Base-by-base conservation (phyloP, 495 filamentous ascomycete genomes). In the Gamarada debralockiae region DNA sequence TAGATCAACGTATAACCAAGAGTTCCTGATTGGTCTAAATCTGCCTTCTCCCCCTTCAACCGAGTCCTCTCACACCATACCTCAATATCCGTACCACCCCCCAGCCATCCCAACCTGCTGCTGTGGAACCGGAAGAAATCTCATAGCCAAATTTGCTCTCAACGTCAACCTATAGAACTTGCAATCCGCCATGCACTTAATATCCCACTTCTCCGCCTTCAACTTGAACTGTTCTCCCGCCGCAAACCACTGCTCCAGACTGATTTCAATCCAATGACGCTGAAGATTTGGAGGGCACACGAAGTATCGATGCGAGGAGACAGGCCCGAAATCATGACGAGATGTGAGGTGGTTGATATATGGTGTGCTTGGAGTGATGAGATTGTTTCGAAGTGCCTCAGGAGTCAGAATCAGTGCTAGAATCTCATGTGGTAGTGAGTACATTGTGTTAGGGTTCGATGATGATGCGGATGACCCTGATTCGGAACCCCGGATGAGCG, bases 301-400 rank as follows among this genome's bases (percentile, higher is more conserved):
- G 45, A 59, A 57, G 42, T 63, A 63, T 15, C 60, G 47, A 42
- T 63, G 60, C 3, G 60, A 63, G 22, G 48, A 48, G 8, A 55
- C 56, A 3, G 53, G 52, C 0, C 60, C 60, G 40, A 54, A 63
- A 27, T 63, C 56, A 3, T 48, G 20, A 12, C 60, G 60, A 42
- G 52, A 47, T 12, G 45, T 49, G 2, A 63, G 14, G 29, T 59
- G 56, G 14, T 59, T 56, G 33, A 54, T 49, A 24, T 51, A 63
- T 4, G 48, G 34, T 27, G 50, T 53, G 2, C 45, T 20, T 0
- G 39, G 25, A 6, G 37, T 59, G 10, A 63, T 34, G 6, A 56
- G 60, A 34, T 59, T 63, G 31, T 57, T 51, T 36, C 22, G 20
- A 9, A 59, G 29, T 7, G 27, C 49, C 34, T 56, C 52, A 18